Conservation (phyloP, 73 alveolate genomes). For the Blepharisma japonicum region DNA sequence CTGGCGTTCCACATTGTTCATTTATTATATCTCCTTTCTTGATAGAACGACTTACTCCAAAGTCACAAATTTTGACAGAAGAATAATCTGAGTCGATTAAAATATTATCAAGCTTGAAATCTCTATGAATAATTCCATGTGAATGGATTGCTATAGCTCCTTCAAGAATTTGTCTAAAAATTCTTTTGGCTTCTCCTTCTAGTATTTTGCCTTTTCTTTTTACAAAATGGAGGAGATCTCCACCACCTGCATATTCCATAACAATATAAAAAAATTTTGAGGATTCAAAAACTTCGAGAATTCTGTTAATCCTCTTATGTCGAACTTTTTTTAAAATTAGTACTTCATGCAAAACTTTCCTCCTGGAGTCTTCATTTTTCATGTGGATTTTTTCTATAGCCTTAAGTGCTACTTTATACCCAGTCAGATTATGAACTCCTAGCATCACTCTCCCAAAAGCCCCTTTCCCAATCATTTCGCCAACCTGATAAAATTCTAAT, state of each 20-base stretch:
- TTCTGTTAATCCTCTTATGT: conserved; percentile 58
- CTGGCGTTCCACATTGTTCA: conserved; percentile 99
- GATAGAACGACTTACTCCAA: conserved; percentile 88
- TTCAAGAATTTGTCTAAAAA: conserved; percentile 80
- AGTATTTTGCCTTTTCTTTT: conserved; percentile 79
- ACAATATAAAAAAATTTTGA: conserved; percentile 77
- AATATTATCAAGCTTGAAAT: conserved; percentile 93
- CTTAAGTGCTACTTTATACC: conserved; percentile 68
- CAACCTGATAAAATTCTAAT: conserved; percentile 17
- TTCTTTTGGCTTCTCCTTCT: conserved; percentile 78
- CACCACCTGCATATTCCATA: conserved; percentile 93
- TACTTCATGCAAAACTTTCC: conserved; percentile 58
- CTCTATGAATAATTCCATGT: conserved; percentile 90
- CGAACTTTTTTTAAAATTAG: conserved; percentile 43
- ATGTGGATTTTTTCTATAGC: conserved; percentile 59
- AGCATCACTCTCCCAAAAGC: conserved; percentile 62
- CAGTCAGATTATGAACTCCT: conserved; percentile 56
- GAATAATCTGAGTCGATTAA: conserved; percentile 76
- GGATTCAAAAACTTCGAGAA: conserved; percentile 90
- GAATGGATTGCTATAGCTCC: conserved; percentile 82
- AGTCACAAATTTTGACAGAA: conserved; percentile 92
- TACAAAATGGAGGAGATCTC: conserved; percentile 86
- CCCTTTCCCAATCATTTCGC: conserved; percentile 58
- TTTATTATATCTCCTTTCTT: conserved; percentile 77
- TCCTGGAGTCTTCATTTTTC: conserved; percentile 47